These are phyloP conservation scores for Apiospora koreana DNA, from an alignment of 2,329 filamentous ascomycete genomes.

Conservation along the genomic window DNA sequence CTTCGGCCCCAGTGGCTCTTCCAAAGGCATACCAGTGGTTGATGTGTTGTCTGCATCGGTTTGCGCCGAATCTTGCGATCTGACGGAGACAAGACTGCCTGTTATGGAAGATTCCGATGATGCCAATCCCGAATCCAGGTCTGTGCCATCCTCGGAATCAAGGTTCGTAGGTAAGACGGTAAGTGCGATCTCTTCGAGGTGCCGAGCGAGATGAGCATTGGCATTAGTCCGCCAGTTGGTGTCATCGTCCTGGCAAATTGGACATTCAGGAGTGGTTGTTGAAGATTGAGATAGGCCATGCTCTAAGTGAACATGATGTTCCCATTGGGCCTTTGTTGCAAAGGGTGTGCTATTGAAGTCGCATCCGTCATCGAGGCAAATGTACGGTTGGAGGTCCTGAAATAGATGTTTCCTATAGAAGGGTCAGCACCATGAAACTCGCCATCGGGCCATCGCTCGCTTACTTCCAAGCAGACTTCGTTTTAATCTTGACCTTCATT, in stretches of 20 bases:
- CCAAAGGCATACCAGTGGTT: slow-evolving; percentile 41
- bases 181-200: slow-evolving; percentile 15
- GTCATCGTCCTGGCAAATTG: slow-evolving; percentile 3
- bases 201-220: slow-evolving; percentile 9
- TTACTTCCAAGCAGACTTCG: slow-evolving; percentile 17
- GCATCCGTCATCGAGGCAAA: slow-evolving; percentile 12
- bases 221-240: neutral
- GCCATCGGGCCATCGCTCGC: neutral
- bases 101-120: neutral
- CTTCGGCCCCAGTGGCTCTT: slow-evolving; percentile 65
- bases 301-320: slow-evolving; percentile 7
- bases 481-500: slow-evolving; percentile 8
- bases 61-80: neutral
- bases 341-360: neutral
- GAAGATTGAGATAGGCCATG: neutral
- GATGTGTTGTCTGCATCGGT: too few relatives aligned
- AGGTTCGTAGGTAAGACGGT: slow-evolving; percentile 13
- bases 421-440: neutral
- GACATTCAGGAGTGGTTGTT: neutral
- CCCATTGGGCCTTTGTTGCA: slow-evolving; percentile 11
- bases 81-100: neutral
- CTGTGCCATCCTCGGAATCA: slow-evolving; percentile 16
- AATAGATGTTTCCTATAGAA: slow-evolving; percentile 14
- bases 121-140: slow-evolving; percentile 13
- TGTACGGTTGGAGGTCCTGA: slow-evolving; percentile 14